Base-by-base conservation (phyloP, 2,329 filamentous ascomycete species). In the Amauroascus verrucosus region DNA sequence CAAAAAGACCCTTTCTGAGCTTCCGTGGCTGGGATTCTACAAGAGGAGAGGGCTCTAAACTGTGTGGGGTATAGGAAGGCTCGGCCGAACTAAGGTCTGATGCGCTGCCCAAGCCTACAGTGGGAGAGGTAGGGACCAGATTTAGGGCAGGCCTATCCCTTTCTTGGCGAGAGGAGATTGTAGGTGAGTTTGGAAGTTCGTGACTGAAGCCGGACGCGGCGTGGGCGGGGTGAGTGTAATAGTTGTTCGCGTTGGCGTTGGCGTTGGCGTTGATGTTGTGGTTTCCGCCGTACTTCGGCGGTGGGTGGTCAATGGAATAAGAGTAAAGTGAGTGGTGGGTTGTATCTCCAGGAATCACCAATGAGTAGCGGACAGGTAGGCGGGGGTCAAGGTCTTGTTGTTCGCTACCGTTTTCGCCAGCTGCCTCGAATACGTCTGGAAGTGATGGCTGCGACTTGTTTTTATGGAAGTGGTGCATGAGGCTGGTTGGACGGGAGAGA, bases 381-480 rank as follows among this genome's bases (percentile, higher is more conserved):
- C 8, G 37, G 28, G 51, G 18, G 37, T 48, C 20, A 26, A 22
- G 16, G 37, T 46, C 40, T 41, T 51, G 47, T 26, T 40, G 44
- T 41, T 14, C 43, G 51, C 26, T 48, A 4, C 40, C 13, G 37
- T 40, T 16, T 16, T 41, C 43, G 43, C 43, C 51, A 53, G 41
- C 48, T 47, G 51, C 45, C 54, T 56, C 47, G 35, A 54, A 43
- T 38, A 46, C 30, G 46, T 51, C 54, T 47, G 56, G 40, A 38
- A 60, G 51, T 53, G 57, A 57, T 50, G 57, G 52, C 57, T 60
- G 58, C 45, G 58, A 58, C 55, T 58, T 60, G 57, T 60, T 60
- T 48, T 60, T 60, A 26, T 57, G 54, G 51, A 55, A 56, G 55
- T 58, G 57, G 54, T 48, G 55, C 58, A 60, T 60, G 58, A 54